Base-by-base conservation (phyloP, 2,329 filamentous ascomycete genomes). In the Pseudopyricularia cyperi region DNA sequence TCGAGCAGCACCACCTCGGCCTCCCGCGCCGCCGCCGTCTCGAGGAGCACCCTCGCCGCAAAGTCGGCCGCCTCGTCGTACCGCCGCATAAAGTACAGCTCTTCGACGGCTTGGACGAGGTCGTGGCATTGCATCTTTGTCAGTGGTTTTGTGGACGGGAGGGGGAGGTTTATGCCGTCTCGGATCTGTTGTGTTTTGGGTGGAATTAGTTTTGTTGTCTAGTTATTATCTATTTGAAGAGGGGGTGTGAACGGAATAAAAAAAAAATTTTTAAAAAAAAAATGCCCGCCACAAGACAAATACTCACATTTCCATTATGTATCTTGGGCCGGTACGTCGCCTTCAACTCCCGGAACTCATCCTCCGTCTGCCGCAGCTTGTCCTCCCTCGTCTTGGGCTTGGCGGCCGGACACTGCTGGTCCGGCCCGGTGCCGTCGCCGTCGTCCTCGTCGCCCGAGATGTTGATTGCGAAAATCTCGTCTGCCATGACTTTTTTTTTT, bases 51-150 rank as follows among this genome's bases (percentile, higher is more conserved):
- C 4, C 58, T 56, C 2, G 57, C 52, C 6, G 71, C 62, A 46
- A 80, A 69, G 11, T 59, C 57, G n/a, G 67, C 64, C 2, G 70
- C 75, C 52, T 75, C 69, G 1, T 62, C 61, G 53, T 70, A 80
- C 33, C 70, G 64, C 6, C 68, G 63, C 56, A 73, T 73, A 60
- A 76, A 80, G 58, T 80, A 80, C 46, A 80, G 65, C 62, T 80
- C 77, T 59, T 80, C 76, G 7, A 76, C 72, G 0, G 76, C 77
- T 58, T 80, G 75, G 19, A 79, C 54, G 9, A 76, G 57, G n/a
- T 73, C 68, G 56, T 79, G 75, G 1, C 68, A 64, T 33, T 71
- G 66, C 42, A 68, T 69, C 58, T 79, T 80, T 22, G 37, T 12
- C 4, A 19, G 4, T 7, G 37, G 22, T 19, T n/a, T 3, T 22